Evolutionary conservation across 139 green algal species (phyloP).

Genomic region (Mesostigma viride): DNA sequence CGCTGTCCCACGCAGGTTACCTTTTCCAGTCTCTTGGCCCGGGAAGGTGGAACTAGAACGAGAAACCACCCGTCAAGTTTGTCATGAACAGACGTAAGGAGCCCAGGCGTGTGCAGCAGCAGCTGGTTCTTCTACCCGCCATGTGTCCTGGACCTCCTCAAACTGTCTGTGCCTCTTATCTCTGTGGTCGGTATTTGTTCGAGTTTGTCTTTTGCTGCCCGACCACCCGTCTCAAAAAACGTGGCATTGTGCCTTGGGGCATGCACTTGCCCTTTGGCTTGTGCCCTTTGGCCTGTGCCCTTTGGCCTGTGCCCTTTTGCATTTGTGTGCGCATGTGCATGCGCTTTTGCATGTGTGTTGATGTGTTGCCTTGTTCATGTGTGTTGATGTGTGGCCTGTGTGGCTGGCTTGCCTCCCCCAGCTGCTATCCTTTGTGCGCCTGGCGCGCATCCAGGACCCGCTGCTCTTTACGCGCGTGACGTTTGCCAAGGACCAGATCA

Average conservation of each 20-base stretch:
- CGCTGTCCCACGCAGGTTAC: neutral
- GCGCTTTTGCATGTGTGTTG: neutral
- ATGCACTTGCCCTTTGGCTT: neutral
- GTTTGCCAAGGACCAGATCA: constrained; percentile 72
- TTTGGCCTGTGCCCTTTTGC: neutral
- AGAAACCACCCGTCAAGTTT: neutral
- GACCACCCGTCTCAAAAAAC: neutral
- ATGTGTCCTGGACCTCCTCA: too few species aligned
- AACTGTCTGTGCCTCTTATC: too few species aligned
- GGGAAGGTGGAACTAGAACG: neutral
- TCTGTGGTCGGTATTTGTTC: too few species aligned
- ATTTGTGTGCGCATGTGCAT: neutral
- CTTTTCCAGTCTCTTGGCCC: too few species aligned
- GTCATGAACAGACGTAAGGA: neutral
- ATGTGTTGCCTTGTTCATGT: neutral
- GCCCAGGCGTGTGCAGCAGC: neutral
- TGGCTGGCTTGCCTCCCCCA: constrained; percentile 10
- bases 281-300: neutral
- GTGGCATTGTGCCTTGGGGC: neutral
- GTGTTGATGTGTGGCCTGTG: neutral
- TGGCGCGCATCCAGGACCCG: constrained; percentile 59
- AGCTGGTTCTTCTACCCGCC: too few species aligned
- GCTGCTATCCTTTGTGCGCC: constrained; percentile 76
- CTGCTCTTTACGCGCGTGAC: constrained; percentile 56
- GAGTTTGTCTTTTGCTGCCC: too few species aligned